Percentiles rank a stretch among this genome's conserved stretches.
phyloP scores from a whole-genome alignment of 306 rosid genomes.

The Aeschynomene evenia region DNA sequence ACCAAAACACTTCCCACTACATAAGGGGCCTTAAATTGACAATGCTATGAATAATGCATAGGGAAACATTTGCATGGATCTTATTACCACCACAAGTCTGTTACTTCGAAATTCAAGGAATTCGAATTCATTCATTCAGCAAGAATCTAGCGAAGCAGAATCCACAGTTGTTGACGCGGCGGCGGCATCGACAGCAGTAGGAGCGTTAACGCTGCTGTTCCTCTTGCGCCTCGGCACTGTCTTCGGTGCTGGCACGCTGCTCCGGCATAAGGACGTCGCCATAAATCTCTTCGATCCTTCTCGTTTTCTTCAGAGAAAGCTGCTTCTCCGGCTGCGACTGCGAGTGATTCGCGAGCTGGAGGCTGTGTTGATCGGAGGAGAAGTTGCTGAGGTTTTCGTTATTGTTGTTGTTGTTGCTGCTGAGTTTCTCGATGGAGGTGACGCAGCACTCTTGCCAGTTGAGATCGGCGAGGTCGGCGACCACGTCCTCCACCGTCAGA shows the following conservation, averaged over 20 bases:
- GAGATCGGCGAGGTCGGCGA: conserved; percentile 57
- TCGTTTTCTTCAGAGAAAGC: not conserved
- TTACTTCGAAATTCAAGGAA: not conserved
- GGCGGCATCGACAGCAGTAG: not conserved
- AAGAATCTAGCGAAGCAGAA: conserved; percentile 45
- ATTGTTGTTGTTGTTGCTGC: not conserved
- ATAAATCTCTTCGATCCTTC: not conserved
- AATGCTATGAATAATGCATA: not conserved
- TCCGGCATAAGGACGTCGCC: conserved; percentile 17
- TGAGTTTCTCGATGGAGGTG: conserved; percentile 53
- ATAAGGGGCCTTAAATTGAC: no score
- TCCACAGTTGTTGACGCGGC: conserved; percentile 33
- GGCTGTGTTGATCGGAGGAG: conserved; percentile 11
- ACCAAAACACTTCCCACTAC: no score
- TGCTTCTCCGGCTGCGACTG: not conserved
- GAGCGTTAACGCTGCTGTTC: not conserved
- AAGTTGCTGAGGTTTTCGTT: conserved; percentile 9
- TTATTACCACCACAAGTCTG: not conserved
- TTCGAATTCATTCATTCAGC: conserved; percentile 26
- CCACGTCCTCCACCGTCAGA: conserved; percentile 45
- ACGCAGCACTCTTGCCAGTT: conserved; percentile 84
- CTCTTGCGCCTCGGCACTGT: conserved; percentile 43
- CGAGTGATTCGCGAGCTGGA: not conserved
- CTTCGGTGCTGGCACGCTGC: conserved; percentile 7
- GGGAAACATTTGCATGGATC: not conserved